Percentiles rank a stretch among this genome's conserved stretches.
These are phyloP conservation scores for Lactarius deliciosus DNA, from an alignment of 768 basidiomycete species.

Conservation along the genomic window DNA sequence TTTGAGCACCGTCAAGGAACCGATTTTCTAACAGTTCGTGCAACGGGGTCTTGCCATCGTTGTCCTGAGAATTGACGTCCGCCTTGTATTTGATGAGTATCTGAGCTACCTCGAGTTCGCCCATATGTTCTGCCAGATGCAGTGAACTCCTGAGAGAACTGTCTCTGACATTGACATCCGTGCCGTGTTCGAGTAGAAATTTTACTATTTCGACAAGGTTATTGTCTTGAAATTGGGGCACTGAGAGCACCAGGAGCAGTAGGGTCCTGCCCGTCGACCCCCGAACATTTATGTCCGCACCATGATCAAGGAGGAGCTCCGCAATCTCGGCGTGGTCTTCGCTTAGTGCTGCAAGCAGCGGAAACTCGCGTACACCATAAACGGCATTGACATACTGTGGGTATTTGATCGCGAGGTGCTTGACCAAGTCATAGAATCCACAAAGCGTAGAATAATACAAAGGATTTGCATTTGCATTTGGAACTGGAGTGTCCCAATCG, in stretches of 20 bases:
- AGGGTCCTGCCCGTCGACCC: neutral
- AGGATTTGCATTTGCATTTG: neutral
- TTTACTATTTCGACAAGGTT: neutral
- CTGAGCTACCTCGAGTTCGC: neutral
- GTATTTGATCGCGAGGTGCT: neutral
- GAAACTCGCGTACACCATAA: neutral
- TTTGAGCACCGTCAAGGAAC: neutral
- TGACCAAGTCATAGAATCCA: neutral
- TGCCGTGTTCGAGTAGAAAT: neutral
- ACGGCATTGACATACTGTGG: neutral
- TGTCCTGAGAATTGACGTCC: too few species aligned
- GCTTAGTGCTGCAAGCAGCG: neutral
- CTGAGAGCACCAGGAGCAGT: neutral
- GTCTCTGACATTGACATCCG: neutral
- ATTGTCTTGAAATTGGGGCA: neutral
- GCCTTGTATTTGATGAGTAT: neutral
- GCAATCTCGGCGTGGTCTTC: neutral
- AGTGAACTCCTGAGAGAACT: neutral
- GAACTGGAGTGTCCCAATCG: fast-evolving
- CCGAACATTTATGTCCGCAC: neutral
- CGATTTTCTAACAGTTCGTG: too few species aligned
- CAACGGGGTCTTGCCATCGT: too few species aligned
- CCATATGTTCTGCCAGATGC: too few species aligned
- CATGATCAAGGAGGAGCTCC: neutral
- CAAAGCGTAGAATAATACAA: neutral